Evolutionary conservation across 2,329 filamentous ascomycete genomes (phyloP), one percentile per base, ranked within the genome.

Genomic region (Epichloe amarillans): DNA sequence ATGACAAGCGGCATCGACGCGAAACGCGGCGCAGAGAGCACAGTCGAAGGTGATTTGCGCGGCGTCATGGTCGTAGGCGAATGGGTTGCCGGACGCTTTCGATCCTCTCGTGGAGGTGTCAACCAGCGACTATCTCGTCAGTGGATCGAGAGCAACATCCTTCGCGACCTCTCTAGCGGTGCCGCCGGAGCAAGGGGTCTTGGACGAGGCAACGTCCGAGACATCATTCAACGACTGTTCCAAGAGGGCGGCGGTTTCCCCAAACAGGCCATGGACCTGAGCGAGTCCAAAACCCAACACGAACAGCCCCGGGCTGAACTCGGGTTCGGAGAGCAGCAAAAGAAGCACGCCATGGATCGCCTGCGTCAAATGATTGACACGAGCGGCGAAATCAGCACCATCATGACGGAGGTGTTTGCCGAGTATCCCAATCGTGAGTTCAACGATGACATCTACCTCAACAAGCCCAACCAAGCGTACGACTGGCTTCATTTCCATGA

Each of bases 401-500:
- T 94, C 60, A 74, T 91, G 62, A 83, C 81, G 17, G 86, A 97
- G 55, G 84, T 94, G 59, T 95, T 96, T 62, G 75, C 85, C 21
- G 79, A 86, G 57, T 98, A 95, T 64, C 89, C 91, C 0, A 82
- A 80, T 41, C 86, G 89, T 58, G 83, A 89, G 19, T 98, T 86
- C 67, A 94, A 96, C 69, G 93, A 98, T 64, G 93, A 98, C 66
- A 85, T 83, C 1, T 84, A 88, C 58, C 80, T 98, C 35, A 86
- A 83, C 36, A 98, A 98, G 63, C 94, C 94, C 0, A 82, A 84
- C 57, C 72, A 78, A 64, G 88, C 88, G 0, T 95, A 95, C 65
- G 91, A 96, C 61, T 98, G 93, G 93, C 78, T 98, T 50, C 76
- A 94, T 65, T 97, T 98, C 67, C 87, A 96, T 66, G 93, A 97